A percentile compares a stretch with the other conserved stretches of the same genome.
These are phyloP conservation scores for Kwoniella shivajii DNA, from an alignment of 1,284 basidiomycete genomes.

Conservation along the genomic window DNA sequence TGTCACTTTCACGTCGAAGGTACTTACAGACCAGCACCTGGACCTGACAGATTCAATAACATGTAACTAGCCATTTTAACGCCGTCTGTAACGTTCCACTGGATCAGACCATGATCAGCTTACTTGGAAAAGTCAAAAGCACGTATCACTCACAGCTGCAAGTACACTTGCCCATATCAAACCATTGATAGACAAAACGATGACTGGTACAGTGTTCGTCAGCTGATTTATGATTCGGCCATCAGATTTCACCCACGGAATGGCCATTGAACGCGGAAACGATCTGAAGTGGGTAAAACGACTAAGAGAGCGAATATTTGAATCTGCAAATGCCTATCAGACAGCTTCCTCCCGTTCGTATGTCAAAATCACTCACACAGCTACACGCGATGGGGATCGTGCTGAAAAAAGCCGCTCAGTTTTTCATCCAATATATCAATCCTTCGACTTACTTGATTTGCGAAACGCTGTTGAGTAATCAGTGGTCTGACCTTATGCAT, in stretches of 20 bases:
- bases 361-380: slow-evolving; percentile 4
- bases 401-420: neutral
- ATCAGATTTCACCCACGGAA: slow-evolving; percentile 13
- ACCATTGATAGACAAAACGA: slow-evolving; percentile 5
- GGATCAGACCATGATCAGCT: neutral
- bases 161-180: slow-evolving; percentile 14
- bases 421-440: neutral
- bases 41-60: slow-evolving; percentile 9
- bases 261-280: slow-evolving; percentile 15
- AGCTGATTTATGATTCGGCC: neutral
- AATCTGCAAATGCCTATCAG: too few species aligned
- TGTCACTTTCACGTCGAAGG: neutral
- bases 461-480: slow-evolving; percentile 1
- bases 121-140: neutral
- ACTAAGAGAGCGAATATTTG: slow-evolving; percentile 15
- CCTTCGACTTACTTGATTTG: slow-evolving; percentile 14
- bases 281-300: slow-evolving; percentile 16
- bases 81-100: slow-evolving; percentile 20
- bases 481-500: neutral
- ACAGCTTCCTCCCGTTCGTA: too few species aligned
- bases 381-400: slow-evolving; percentile 20
- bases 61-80: slow-evolving; percentile 19
- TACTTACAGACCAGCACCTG: slow-evolving; percentile 14
- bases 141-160: slow-evolving; percentile 6
- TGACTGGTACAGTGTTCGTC: slow-evolving; percentile 1